Evolutionary conservation across 2,329 filamentous ascomycete species (phyloP).

Genomic region (Coleophoma cylindrospora): DNA sequence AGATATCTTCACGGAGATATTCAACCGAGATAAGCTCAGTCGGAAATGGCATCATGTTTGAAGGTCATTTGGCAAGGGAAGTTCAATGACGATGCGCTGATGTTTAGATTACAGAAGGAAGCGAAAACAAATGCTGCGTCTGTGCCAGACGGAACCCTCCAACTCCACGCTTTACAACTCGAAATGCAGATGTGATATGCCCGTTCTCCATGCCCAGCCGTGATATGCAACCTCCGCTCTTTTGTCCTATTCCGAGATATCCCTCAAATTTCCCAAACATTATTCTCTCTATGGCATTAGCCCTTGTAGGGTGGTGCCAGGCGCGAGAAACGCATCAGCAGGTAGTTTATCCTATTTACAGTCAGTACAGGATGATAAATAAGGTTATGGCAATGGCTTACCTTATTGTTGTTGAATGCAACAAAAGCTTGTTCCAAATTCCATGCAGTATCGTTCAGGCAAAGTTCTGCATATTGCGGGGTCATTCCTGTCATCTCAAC

Average conservation of each 20-base stretch:
- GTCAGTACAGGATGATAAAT: conserved; percentile 4
- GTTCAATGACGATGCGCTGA: too few species aligned
- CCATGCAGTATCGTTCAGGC: conserved; percentile 75
- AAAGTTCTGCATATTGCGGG: conserved; percentile 72
- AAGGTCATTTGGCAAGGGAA: too few species aligned
- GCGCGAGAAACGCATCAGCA: conserved; percentile 38
- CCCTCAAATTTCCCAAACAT: neutral
- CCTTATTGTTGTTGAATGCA: conserved; percentile 73
- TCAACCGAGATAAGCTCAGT: too few species aligned
- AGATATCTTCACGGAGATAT: too few species aligned
- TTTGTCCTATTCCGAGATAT: neutral
- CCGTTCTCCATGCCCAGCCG: neutral
- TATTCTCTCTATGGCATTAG: neutral
- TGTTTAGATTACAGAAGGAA: neutral
- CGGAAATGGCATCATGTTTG: too few species aligned
- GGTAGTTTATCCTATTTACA: conserved; percentile 37
- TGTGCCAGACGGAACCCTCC: neutral
- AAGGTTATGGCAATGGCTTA: conserved; percentile 29
- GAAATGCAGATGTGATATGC: neutral
- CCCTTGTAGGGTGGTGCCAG: conserved; percentile 1
- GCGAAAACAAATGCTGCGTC: neutral
- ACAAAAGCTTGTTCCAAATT: conserved; percentile 69
- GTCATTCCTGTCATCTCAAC: conserved; percentile 78
- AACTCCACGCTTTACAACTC: neutral
- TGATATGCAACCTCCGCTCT: neutral